phyloP scores from a whole-genome alignment of 1,284 basidiomycete genomes.

The Sutorius eximius region DNA sequence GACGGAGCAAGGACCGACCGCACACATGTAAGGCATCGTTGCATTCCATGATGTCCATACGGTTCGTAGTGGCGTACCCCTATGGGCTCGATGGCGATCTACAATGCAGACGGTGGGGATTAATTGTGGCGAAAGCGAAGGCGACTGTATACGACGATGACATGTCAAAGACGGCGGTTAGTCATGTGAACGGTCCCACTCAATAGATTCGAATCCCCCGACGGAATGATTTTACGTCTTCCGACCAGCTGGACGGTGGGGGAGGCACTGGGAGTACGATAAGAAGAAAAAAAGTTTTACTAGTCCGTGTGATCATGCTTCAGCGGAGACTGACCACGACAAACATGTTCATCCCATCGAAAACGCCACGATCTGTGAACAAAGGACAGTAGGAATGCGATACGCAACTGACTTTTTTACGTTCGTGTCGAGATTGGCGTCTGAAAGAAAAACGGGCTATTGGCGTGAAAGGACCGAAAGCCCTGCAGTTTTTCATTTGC shows the following conservation, averaged over 20 bases:
- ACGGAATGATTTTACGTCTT: slow-evolving; percentile 24
- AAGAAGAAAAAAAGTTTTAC: slow-evolving; percentile 1
- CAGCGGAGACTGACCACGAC: neutral
- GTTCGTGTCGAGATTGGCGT: slow-evolving; percentile 7
- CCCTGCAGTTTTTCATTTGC: slow-evolving; percentile 21
- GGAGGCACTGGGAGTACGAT: neutral
- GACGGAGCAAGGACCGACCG: neutral
- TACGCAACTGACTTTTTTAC: slow-evolving; percentile 21
- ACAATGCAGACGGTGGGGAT: neutral
- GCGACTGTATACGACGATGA: neutral
- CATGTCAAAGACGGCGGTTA: neutral
- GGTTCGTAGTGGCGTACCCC: neutral
- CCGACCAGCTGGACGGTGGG: neutral
- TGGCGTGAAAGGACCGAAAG: neutral
- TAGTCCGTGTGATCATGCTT: slow-evolving; percentile 1
- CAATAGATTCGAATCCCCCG: slow-evolving; percentile 3
- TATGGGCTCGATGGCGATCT: neutral
- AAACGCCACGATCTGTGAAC: slow-evolving; percentile 8
- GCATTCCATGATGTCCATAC: slow-evolving; percentile 1
- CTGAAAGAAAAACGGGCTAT: neutral
- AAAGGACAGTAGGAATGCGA: neutral
- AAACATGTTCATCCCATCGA: slow-evolving; percentile 13
- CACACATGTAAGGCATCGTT: neutral
- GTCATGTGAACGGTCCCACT: neutral
- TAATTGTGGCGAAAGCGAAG: slow-evolving; percentile 1